These are phyloP conservation scores for Fusarium nisikadoi DNA, from an alignment of 2,329 filamentous ascomycete genomes.

Conservation along the genomic window DNA sequence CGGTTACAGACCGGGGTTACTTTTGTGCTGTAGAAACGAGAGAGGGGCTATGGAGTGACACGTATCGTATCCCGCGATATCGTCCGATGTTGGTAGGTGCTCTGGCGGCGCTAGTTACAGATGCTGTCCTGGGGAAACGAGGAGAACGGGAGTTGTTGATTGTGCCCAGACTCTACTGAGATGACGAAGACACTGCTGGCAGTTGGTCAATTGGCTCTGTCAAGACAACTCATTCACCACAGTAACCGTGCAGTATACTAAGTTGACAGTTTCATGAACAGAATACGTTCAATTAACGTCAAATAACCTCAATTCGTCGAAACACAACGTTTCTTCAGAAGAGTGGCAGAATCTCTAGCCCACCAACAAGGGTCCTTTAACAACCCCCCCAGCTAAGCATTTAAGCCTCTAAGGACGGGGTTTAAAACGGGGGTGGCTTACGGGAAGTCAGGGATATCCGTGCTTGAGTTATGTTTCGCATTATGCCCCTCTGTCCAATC, in stretches of 20 bases:
- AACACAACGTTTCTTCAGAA: slow-evolving; percentile 27
- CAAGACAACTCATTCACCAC: not conserved
- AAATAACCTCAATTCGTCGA: slow-evolving; percentile 6
- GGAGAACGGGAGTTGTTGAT: slow-evolving; percentile 6
- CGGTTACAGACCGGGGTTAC: slow-evolving; percentile 16
- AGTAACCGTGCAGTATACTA: not conserved
- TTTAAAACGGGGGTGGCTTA: slow-evolving; percentile 11
- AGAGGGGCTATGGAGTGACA: slow-evolving; percentile 32
- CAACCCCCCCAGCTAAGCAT: not conserved
- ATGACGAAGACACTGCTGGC: not conserved
- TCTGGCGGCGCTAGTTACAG: slow-evolving; percentile 33
- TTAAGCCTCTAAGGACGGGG: not conserved
- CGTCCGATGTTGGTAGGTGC: slow-evolving; percentile 43
- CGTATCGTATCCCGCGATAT: slow-evolving; percentile 40
- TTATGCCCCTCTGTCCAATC: slow-evolving; percentile 15
- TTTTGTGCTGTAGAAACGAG: slow-evolving; percentile 1
- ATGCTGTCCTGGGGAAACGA: slow-evolving; percentile 27
- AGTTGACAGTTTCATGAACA: not conserved
- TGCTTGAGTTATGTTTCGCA: slow-evolving; percentile 34
- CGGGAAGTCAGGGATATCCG: slow-evolving; percentile 28
- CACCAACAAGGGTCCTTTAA: slow-evolving; percentile 12
- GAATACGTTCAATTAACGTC: slow-evolving; percentile 1
- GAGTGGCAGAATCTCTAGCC: slow-evolving; percentile 23
- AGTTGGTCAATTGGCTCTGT: not conserved
- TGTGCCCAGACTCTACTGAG: slow-evolving; percentile 7